Evolutionary conservation across 208 protist species (phyloP).

Genomic region (Leishmania gerbilli): DNA sequence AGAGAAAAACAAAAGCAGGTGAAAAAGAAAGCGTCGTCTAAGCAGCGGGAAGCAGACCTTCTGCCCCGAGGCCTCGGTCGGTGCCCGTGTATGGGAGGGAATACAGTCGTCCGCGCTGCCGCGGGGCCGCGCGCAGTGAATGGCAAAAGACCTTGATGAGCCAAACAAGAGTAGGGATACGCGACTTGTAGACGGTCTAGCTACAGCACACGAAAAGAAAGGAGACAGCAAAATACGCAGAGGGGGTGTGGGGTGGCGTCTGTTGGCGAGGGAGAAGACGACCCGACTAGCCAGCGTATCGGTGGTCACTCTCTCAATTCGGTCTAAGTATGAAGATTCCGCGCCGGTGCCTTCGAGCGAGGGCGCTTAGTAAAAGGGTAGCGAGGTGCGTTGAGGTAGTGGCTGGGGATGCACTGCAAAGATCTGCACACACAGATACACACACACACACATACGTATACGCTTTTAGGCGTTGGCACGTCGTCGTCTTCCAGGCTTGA

Average conservation of each 20-base stretch:
- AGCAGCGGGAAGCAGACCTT: neutral
- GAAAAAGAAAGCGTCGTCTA: neutral
- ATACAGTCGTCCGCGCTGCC: neutral
- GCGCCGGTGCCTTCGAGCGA: neutral
- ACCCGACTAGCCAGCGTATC: neutral
- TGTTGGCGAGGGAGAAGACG: neutral
- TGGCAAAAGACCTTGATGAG: too few relatives aligned
- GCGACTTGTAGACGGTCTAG: neutral
- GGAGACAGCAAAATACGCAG: neutral
- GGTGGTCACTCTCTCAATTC: neutral
- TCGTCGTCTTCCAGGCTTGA: neutral
- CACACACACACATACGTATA: neutral
- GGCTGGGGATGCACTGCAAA: neutral
- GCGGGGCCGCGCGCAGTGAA: neutral
- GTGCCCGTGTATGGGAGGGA: neutral
- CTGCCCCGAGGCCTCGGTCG: neutral
- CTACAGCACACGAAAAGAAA: neutral
- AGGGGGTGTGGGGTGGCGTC: neutral
- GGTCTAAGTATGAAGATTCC: neutral
- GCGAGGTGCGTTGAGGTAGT: neutral
- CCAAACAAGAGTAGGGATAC: neutral
- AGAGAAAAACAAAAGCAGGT: slow-evolving; percentile 5
- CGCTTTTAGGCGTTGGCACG: neutral
- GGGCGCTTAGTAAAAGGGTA: neutral
- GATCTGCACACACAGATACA: neutral